Base-by-base conservation (phyloP, 2,329 filamentous ascomycete species). In the Colletotrichum echinochloae region DNA sequence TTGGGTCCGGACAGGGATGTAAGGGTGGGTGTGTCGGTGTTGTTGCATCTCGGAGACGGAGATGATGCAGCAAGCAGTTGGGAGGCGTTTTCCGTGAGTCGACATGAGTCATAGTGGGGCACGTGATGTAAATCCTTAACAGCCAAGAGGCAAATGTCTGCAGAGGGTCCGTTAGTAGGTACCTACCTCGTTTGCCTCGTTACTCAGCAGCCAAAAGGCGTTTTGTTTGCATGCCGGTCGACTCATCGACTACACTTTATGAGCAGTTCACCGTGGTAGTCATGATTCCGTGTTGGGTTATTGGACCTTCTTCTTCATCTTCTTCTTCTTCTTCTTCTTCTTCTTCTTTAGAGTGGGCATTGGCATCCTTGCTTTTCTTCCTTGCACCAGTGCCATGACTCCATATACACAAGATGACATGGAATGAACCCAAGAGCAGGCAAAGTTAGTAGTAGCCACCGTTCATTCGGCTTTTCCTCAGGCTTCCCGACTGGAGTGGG, bases 61-160 rank as follows among this genome's bases (percentile, higher is more conserved):
- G 5, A 41, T 7, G 12, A 5, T 41, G 16, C 28, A 28, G 30
- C 20, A 33, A n/a, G 35, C 18, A 65, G 60, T n/a, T 61, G 48
- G 49, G 51, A 41, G 41, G 28, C 26, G 59, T 18, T 23, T 18
- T 23, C n/a, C 48, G 39, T 70, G 46, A 67, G 67, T 70, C 67
- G 64, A 70, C 51, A 26, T 69, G 66, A 69, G 46, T 69, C 66
- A 69, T 55, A 28, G 44, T 62, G 64, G 49, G 57, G 49, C 63
- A 12, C n/a, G 4, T 30, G n/a, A n/a, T 26, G 4, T 51, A 37
- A 11, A 23, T 23, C 18, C 46, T 39, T 67, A 70, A 62, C 67
- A 62, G 14, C 5, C 2, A 0, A 20, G 3, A 2, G 2, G 41
- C 6, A 9, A n/a, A 1, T 18, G 3, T 6, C 2, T 5, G 16